Base-by-base conservation (phyloP, 768 basidiomycete species). In the Sporobolomyces pararoseus region DNA sequence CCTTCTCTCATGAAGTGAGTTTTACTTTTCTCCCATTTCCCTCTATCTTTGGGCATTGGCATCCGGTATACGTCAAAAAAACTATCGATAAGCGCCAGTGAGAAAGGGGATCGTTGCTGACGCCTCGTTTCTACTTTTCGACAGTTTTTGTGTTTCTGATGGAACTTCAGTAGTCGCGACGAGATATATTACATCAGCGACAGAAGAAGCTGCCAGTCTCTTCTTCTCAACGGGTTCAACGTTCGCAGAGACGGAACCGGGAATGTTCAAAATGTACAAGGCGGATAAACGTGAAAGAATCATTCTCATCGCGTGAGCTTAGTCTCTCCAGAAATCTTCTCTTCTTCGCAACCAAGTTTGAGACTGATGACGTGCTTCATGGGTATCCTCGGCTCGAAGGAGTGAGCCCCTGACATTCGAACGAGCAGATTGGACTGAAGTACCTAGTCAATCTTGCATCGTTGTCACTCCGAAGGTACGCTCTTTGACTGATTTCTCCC, bases 71-170 rank as follows among this genome's bases (percentile, higher is more conserved):
- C n/a, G n/a, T n/a, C n/a, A n/a, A n/a, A n/a, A n/a, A n/a, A n/a
- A n/a, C n/a, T n/a, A n/a, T n/a, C n/a, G n/a, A n/a, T n/a, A n/a
- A n/a, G n/a, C n/a, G n/a, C n/a, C n/a, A n/a, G n/a, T n/a, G n/a
- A n/a, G n/a, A n/a, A n/a, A n/a, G n/a, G n/a, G n/a, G n/a, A n/a
- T n/a, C n/a, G n/a, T n/a, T n/a, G 31, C 31, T 25, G 1, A 29
- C 17, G 9, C 7, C 42, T 17, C 23, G 35, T 4, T 39, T 23
- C 53, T 3, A 0, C 14, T 25, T 46, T 23, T 10, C n/a, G 85
- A 93, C 87, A 98, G 98, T 78, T 99, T 95, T 78, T 94, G 91
- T 75, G 88, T 98, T 35, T 94, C 93, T 7, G 96, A 99, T 78
- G 96, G 96, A 10, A 86, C 90, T 75, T 90, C 89, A 66, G 90